Conservation (phyloP, 169 alveolate genomes). For the Plasmodium adleri region DNA sequence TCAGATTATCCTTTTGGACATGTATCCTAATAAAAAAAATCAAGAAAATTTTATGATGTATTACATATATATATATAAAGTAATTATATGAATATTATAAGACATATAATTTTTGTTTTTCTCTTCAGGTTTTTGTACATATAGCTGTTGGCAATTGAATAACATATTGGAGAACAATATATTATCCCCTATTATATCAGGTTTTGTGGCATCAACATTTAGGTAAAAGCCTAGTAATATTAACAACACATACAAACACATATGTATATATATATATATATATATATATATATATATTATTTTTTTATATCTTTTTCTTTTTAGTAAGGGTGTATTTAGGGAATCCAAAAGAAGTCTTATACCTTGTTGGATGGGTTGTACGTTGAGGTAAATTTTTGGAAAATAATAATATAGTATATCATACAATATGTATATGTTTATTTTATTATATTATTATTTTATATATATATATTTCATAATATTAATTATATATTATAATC, state of each 20-base stretch:
- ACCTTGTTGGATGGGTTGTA: conserved; percentile 66
- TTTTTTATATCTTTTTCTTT: background rate
- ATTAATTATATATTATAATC: background rate
- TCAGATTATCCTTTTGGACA: conserved; percentile 69
- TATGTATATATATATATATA: too few species aligned
- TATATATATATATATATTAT: background rate
- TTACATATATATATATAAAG: too few species aligned
- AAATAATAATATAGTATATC: background rate
- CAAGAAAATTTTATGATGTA: background rate
- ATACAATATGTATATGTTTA: background rate
- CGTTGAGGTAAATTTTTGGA: conserved; percentile 22
- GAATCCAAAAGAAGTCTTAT: conserved; percentile 28
- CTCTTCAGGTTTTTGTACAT: conserved; percentile 41
- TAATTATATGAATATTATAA: conserved; percentile 1
- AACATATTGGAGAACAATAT: conserved; percentile 15
- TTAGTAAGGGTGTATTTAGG: conserved; percentile 35
- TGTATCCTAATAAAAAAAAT: conserved; percentile 14
- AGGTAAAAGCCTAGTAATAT: conserved; percentile 2
- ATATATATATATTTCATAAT: background rate
- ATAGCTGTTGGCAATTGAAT: conserved; percentile 47
- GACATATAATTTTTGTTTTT: background rate
- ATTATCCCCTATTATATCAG: conserved; percentile 35
- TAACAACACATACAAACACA: too few species aligned
- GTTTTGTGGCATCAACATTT: conserved; percentile 38
- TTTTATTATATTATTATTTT: background rate